phyloP scores from a whole-genome alignment of 2,329 filamentous ascomycete genomes.

The Penicillium verrucosum region DNA sequence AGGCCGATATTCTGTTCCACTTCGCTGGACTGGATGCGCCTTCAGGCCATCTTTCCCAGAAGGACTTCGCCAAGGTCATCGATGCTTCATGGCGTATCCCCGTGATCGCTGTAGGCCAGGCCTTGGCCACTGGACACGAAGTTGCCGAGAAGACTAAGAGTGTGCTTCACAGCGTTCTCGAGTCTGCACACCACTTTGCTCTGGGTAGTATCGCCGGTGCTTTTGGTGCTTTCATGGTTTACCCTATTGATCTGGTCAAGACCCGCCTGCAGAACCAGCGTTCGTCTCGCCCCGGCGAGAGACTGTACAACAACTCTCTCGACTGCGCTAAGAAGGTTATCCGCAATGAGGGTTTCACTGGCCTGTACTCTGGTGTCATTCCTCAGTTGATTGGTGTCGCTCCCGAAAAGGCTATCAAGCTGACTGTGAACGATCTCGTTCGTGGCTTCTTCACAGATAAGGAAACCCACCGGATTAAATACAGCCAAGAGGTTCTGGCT shows the following conservation, averaged over 20 bases:
- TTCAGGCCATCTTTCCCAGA: slow-evolving; percentile 75
- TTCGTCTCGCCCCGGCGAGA: slow-evolving; percentile 73
- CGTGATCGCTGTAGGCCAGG: slow-evolving; percentile 53
- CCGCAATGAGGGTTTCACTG: slow-evolving; percentile 82
- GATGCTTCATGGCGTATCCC: slow-evolving; percentile 84
- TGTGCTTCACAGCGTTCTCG: slow-evolving; percentile 62
- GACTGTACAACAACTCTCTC: slow-evolving; percentile 93
- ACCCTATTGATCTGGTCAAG: slow-evolving; percentile 98
- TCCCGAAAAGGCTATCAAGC: slow-evolving; percentile 99
- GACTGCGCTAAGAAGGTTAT: slow-evolving; percentile 94
- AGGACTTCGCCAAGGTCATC: slow-evolving; percentile 90
- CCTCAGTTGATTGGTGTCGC: slow-evolving; percentile 96
- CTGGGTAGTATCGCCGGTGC: slow-evolving; percentile 89
- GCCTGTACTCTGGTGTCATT: slow-evolving; percentile 89
- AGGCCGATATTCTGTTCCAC: slow-evolving; percentile 97
- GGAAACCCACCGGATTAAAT: slow-evolving; percentile 68
- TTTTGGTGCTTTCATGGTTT: slow-evolving; percentile 99
- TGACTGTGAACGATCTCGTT: slow-evolving; percentile 95
- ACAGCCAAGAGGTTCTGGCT: slow-evolving; percentile 72
- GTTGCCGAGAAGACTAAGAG: slow-evolving; percentile 55
- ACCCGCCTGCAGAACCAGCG: slow-evolving; percentile 98
- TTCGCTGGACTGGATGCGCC: slow-evolving; percentile 91
- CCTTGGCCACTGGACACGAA: slow-evolving; percentile 46
- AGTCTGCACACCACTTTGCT: slow-evolving; percentile 84
- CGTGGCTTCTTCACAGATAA: slow-evolving; percentile 71